phyloP scores from a whole-genome alignment of 2,329 filamentous ascomycete genomes.

The Xylariaceae sp. region DNA sequence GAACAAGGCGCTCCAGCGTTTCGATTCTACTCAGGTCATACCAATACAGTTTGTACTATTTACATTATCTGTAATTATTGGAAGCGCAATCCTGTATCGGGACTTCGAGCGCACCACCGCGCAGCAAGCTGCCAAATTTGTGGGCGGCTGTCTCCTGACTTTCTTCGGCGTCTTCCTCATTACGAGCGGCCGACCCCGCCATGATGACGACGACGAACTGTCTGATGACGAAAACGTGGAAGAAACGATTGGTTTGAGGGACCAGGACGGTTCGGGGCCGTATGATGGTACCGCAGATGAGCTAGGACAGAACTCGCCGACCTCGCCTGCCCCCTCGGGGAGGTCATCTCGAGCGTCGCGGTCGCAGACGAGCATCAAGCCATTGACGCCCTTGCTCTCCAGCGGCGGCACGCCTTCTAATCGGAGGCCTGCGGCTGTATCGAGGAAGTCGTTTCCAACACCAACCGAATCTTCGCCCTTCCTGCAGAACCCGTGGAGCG shows the following conservation, averaged over 20 bases:
- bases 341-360: slow-evolving; percentile 42
- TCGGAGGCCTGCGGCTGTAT: slow-evolving; percentile 24
- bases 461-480: slow-evolving; percentile 31
- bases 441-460: slow-evolving; percentile 23
- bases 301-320: slow-evolving; percentile 10
- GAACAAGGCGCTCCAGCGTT: slow-evolving; percentile 79
- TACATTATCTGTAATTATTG: slow-evolving; percentile 89
- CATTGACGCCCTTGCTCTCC: slow-evolving; percentile 25
- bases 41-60: slow-evolving; percentile 97
- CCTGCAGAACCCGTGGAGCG: slow-evolving; percentile 37
- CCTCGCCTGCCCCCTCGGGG: slow-evolving; percentile 29
- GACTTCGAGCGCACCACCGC: slow-evolving; percentile 82
- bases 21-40: slow-evolving; percentile 96
- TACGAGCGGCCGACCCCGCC: slow-evolving; percentile 66
- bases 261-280: slow-evolving; percentile 31
- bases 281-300: slow-evolving; percentile 21
- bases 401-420: slow-evolving; percentile 29
- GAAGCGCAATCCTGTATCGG: slow-evolving; percentile 85
- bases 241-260: slow-evolving; percentile 54
- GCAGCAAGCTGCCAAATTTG: slow-evolving; percentile 71
- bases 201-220: slow-evolving; percentile 51
- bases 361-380: slow-evolving; percentile 28
- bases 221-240: slow-evolving; percentile 53
- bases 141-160: slow-evolving; percentile 83
- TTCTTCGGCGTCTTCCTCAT: slow-evolving; percentile 98